Evolutionary conservation across 2,329 filamentous ascomycete species (phyloP).

Genomic region (Alternaria sp.): DNA sequence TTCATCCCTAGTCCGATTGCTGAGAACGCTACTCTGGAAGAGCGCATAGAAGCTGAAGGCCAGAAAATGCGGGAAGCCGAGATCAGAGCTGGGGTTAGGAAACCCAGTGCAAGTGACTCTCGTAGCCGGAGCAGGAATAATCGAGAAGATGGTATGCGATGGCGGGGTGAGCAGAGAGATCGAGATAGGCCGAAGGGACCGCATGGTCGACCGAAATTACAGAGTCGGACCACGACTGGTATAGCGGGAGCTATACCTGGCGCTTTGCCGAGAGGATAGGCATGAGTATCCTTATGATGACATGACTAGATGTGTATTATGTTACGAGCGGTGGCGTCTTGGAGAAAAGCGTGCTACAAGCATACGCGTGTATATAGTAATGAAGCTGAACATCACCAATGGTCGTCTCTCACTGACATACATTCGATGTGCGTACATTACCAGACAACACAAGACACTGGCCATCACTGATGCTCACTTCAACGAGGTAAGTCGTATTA

Average conservation of each 20-base stretch:
- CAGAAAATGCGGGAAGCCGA: slow-evolving; percentile 50
- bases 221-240: slow-evolving; percentile 26
- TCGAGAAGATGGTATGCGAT: slow-evolving; percentile 35
- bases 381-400: not conserved
- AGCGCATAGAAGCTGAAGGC: slow-evolving; percentile 47
- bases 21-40: slow-evolving; percentile 36
- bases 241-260: slow-evolving; percentile 44
- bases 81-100: slow-evolving; percentile 42
- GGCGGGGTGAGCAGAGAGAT: slow-evolving; percentile 32
- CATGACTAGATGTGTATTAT: slow-evolving; percentile 10
- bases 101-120: slow-evolving; percentile 7
- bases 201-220: slow-evolving; percentile 21
- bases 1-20: slow-evolving; percentile 19
- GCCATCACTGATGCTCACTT: not conserved
- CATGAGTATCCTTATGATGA: not conserved
- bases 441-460: not conserved
- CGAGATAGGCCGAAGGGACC: slow-evolving; percentile 4
- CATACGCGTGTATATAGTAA: slow-evolving; percentile 10
- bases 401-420: not conserved
- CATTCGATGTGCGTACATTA: not conserved
- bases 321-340: not conserved
- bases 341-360: slow-evolving; percentile 3
- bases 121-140: slow-evolving; percentile 14
- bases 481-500: not conserved
- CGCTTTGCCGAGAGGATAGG: slow-evolving; percentile 35